Base-by-base conservation (phyloP, 768 basidiomycete genomes). In the Tylopilus vinaceipallidus region DNA sequence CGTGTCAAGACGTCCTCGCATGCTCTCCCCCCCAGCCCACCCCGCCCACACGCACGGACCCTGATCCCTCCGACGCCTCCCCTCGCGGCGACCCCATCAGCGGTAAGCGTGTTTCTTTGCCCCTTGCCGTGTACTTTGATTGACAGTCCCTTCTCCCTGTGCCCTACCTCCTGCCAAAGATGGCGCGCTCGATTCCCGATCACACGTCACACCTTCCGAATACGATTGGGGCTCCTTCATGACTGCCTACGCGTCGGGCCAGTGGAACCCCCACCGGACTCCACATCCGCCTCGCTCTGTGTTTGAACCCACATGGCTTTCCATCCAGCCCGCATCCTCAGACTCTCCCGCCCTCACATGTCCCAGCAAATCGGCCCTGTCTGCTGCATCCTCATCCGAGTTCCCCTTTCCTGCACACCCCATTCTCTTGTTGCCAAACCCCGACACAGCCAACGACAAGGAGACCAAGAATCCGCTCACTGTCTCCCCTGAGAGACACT, bases 171-270 rank as follows among this genome's bases (percentile, higher is more conserved):
- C 29, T 47, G 11, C 22, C 42, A 35, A 52, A 63, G 64, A 63
- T 34, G 50, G 40, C 24, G 39, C 49, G 1, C 27, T 32, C 22
- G 58, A 64, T 49, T 34, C 47, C 11, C 41, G 53, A 54, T 58
- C 56, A 32, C 61, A 63, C 37, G 22, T 41, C 2, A 38, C 48
- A 17, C 59, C 62, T 36, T 62, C 62, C 17, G 72, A 74, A 40
- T 73, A 74, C 54, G 86, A 90, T 62, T 93, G 91, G 91, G 73
- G 77, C 16, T 79, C 80, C 0, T 93, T 92, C 65, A 81, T 88
- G 54, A 68, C 74, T n/a, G 83, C 87, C 0, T 93, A 93, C 64
- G 81, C 87, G 0, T 62, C 74, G 16, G 91, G 91, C 10, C 76
- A 80, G 52, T 93, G 90, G 90, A 87, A 89, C 63, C 88, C 90